phyloP scores from a whole-genome alignment of 2,329 filamentous ascomycete genomes.

The Didymella lethalis region DNA sequence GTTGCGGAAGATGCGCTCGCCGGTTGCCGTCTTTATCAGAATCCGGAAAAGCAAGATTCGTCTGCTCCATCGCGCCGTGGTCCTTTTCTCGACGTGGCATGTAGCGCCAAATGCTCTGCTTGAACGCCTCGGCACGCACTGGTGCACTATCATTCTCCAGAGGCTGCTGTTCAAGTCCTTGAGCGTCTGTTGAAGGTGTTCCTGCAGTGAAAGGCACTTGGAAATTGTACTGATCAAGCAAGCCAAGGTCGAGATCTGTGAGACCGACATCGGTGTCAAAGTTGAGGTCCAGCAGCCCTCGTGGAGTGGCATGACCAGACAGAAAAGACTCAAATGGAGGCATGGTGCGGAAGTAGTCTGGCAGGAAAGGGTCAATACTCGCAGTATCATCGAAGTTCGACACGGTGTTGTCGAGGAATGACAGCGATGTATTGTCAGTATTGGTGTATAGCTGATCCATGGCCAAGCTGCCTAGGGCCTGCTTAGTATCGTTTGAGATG shows the following conservation, averaged over 20 bases:
- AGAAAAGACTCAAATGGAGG: conserved; percentile 38
- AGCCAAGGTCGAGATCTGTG: conserved; percentile 55
- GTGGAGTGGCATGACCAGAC: conserved; percentile 54
- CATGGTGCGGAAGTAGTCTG: conserved; percentile 44
- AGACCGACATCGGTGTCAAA: conserved; percentile 57
- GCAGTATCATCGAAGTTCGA: conserved; percentile 29
- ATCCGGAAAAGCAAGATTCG: conserved; percentile 51
- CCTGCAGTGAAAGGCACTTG: conserved; percentile 53
- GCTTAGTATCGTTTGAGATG: conserved; percentile 15
- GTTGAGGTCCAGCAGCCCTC: conserved; percentile 56
- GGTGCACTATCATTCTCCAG: conserved; percentile 33
- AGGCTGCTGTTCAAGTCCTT: conserved; percentile 25
- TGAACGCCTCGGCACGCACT: conserved; percentile 46
- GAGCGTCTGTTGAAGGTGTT: conserved; percentile 35
- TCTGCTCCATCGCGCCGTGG: conserved; percentile 39
- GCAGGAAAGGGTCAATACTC: conserved; percentile 30
- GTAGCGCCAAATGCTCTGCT: conserved; percentile 57
- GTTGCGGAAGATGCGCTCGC: conserved; percentile 46
- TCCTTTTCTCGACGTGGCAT: conserved; percentile 45
- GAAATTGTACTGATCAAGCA: conserved; percentile 57
- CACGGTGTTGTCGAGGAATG: conserved; percentile 28
- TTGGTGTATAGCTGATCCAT: conserved; percentile 21
- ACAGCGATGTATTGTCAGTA: conserved; percentile 13
- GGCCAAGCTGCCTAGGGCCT: conserved; percentile 5
- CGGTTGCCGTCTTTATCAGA: conserved; percentile 40